Evolutionary conservation across 805 yeast genomes (phyloP), one percentile per base, ranked within the genome.

Genomic region (Candida palmyrensis): DNA sequence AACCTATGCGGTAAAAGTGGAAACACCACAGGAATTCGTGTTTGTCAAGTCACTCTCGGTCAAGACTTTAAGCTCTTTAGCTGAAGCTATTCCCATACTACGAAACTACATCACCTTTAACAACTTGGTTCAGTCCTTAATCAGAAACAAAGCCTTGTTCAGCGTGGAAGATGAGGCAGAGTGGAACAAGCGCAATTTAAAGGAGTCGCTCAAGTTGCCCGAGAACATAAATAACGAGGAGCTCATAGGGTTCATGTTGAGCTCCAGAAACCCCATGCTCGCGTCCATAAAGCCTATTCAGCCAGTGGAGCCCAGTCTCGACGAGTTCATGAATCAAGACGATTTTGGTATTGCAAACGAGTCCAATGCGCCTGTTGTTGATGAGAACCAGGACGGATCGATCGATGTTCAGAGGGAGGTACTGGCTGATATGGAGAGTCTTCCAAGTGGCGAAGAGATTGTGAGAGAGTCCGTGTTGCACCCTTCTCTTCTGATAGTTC

Each of bases 201-300:
- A 55, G 28, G 57, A 58, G 21, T 49, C 68, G 3, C 49, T 65
- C 23, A 58, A 57, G 33, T 41, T 66, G 16, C 42, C 67, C 3
- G 48, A 50, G 23, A 60, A 61, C 33, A 64, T 59, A 15, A 55
- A 66, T 1, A 65, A 62, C 34, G 68, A 62, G 32, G 68, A 66
- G 40, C 47, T 65, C 9, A 35, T 59, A 14, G 59, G 62, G 6
- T 45, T 66, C 28, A 58, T 46, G 43, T 53, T 62, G 2, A 43
- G 56, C 2, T 40, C 56, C 3, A 58, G 55, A 13, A 49, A 44
- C n/a, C 44, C 50, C 3, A 30, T 43, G 4, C 45, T 30, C 30
- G 44, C 44, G 5, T 40, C 46, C 23, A 45, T 38, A 12, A 48
- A 48, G 29, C 42, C 45, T 11, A 34, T 30, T 15, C 43, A 35